A percentile compares a stretch with the other conserved stretches of the same genome.
phyloP scores from a whole-genome alignment of 345 rosid species.

The Turnera subulata region DNA sequence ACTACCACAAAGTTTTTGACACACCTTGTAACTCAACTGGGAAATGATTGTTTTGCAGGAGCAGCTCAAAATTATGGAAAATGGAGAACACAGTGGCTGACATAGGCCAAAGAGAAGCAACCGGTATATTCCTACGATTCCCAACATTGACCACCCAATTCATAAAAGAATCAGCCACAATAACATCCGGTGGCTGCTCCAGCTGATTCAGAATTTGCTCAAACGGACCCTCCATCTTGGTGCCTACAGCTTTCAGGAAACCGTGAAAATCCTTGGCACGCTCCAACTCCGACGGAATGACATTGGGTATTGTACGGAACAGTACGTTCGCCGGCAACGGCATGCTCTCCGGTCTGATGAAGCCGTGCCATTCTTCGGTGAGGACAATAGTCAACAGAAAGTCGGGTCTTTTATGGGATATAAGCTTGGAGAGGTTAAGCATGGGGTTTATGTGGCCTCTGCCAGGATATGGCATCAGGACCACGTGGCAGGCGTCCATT shows the following conservation, averaged over 20 bases:
- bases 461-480: slow-evolving; percentile 16
- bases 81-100: slow-evolving; percentile 17
- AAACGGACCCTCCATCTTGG: slow-evolving; percentile 19
- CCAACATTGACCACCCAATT: slow-evolving; percentile 12
- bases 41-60: slow-evolving; percentile 14
- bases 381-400: slow-evolving; percentile 15
- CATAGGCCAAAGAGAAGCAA: slow-evolving; percentile 26
- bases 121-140: slow-evolving; percentile 18
- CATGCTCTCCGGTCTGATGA: slow-evolving; percentile 3
- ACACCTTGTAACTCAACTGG: slow-evolving; percentile 8
- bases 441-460: slow-evolving; percentile 24
- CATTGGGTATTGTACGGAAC: slow-evolving; percentile 15
- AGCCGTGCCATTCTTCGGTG: slow-evolving; percentile 20
- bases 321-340: slow-evolving; percentile 10
- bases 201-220: slow-evolving; percentile 14
- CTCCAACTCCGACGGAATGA: slow-evolving; percentile 22
- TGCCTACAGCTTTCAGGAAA: slow-evolving; percentile 14
- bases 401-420: slow-evolving; percentile 2
- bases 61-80: slow-evolving; percentile 15
- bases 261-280: slow-evolving; percentile 14
- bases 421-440: slow-evolving; percentile 16
- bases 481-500: slow-evolving; percentile 3
- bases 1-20: no score
- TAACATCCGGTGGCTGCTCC: not conserved
- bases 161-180: slow-evolving; percentile 15